Conservation (phyloP, 2,329 filamentous ascomycete genomes). For the Cadophora sp. region DNA sequence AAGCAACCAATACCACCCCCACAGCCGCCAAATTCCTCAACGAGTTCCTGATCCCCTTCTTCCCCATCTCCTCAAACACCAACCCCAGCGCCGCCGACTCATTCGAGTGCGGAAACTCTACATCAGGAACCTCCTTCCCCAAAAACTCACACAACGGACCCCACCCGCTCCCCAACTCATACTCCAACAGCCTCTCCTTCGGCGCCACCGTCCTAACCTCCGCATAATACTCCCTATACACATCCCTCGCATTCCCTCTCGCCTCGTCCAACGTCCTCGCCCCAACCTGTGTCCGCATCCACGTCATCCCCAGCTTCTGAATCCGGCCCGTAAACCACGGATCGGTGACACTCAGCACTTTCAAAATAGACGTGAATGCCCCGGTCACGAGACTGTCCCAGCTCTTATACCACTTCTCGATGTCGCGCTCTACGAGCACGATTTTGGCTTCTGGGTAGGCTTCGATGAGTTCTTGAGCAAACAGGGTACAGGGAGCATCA, state of each 20-base stretch:
- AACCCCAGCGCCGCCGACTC: slow-evolving; percentile 4
- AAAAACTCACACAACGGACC: slow-evolving; percentile 53
- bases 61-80: background rate
- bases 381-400: background rate
- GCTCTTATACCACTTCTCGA: slow-evolving; percentile 37
- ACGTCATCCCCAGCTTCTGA: background rate
- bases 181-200: slow-evolving; percentile 50
- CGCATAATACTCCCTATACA: slow-evolving; percentile 4
- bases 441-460: slow-evolving; percentile 49
- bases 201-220: slow-evolving; percentile 44
- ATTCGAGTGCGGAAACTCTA: slow-evolving; percentile 17
- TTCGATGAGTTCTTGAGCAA: slow-evolving; percentile 45
- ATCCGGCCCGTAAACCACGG: slow-evolving; percentile 3
- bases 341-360: background rate
- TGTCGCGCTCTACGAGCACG: slow-evolving; percentile 43
- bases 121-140: slow-evolving; percentile 36
- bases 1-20: background rate
- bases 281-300: background rate
- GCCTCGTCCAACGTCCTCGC: background rate
- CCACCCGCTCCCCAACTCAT: slow-evolving; percentile 52
- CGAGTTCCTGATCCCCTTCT: background rate
- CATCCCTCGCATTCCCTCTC: background rate
- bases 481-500: slow-evolving; percentile 44
- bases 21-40: background rate
- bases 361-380: background rate